These are phyloP conservation scores for Ganoderma meredithae DNA, from an alignment of 1,284 basidiomycete genomes.

Conservation along the genomic window DNA sequence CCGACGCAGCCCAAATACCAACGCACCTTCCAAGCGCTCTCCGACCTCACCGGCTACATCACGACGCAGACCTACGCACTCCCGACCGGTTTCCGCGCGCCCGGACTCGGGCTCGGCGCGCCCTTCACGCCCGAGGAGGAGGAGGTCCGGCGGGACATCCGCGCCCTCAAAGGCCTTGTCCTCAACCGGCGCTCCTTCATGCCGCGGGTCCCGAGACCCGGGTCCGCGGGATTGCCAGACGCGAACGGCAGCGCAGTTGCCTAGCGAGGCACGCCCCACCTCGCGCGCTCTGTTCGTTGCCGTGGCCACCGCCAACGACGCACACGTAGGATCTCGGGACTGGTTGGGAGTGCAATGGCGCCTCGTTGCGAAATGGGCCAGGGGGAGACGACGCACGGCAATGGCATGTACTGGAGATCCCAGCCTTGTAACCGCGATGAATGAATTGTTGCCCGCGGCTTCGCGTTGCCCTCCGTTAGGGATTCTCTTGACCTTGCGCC, in stretches of 20 bases:
- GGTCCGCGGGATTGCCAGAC: background rate
- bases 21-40: slow-evolving; percentile 62
- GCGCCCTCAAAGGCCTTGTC: slow-evolving; percentile 71
- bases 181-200: slow-evolving; percentile 70
- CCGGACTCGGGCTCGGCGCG: slow-evolving; percentile 38
- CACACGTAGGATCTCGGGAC: background rate
- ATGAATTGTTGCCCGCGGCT: background rate
- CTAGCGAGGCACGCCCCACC: background rate
- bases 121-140: slow-evolving; percentile 58
- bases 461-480: background rate
- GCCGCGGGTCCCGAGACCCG: slow-evolving; percentile 36
- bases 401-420: background rate
- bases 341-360: background rate
- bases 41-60: slow-evolving; percentile 73
- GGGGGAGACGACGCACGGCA: background rate
- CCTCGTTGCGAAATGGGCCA: background rate
- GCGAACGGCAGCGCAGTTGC: background rate
- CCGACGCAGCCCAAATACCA: slow-evolving; percentile 46
- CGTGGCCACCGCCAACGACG: background rate
- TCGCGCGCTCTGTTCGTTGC: background rate
- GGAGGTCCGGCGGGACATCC: slow-evolving; percentile 68
- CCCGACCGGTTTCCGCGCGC: slow-evolving; percentile 42
- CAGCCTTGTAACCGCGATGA: background rate
- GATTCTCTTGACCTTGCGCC: background rate
- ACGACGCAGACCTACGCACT: slow-evolving; percentile 65